Evolutionary conservation across 106 monocot species (phyloP), one percentile per base, ranked within the genome.

Genomic region (Agapanthus africanus): DNA sequence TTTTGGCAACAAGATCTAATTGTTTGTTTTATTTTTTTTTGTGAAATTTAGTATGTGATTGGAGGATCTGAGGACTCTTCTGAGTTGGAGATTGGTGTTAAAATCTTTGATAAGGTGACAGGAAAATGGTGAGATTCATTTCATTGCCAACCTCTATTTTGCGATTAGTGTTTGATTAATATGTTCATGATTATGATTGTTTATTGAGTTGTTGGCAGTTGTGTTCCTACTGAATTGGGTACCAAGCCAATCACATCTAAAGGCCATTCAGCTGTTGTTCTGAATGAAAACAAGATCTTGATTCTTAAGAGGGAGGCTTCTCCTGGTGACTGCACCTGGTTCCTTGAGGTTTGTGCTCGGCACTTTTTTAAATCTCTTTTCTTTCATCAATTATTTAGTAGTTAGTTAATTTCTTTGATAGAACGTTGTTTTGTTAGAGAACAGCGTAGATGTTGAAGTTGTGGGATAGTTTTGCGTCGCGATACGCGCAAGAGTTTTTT

Each of bases 331-430:
- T 84, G 80, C 51, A 57, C 65, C 68, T 85, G 91, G 91, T 91
- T 95, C 69, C 82, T 95, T 49, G 95, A 95, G 95, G 95, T 95
- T 74, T 73, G 71, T 34, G 54, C 61, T 60, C 70, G n/a, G n/a
- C n/a, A n/a, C n/a, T n/a, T n/a, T n/a, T n/a, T n/a, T n/a, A n/a
- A n/a, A n/a, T n/a, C n/a, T n/a, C n/a, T n/a, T n/a, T n/a, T n/a
- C n/a, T n/a, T n/a, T n/a, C n/a, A n/a, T n/a, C n/a, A 16, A 1
- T 27, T 50, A 50, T 28, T 56, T 28, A 35, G 1, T 40, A 39
- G 37, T 21, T 65, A 25, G 22, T 39, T 40, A n/a, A n/a, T n/a
- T n/a, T n/a, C n/a, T n/a, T n/a, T n/a, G n/a, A n/a, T n/a, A 39
- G 38, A 65, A 35, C 1, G n/a, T 35, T 11, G 26, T 25, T 0